phyloP scores from a whole-genome alignment of 805 yeast genomes.

The Hagleromyces aurorensis region DNA sequence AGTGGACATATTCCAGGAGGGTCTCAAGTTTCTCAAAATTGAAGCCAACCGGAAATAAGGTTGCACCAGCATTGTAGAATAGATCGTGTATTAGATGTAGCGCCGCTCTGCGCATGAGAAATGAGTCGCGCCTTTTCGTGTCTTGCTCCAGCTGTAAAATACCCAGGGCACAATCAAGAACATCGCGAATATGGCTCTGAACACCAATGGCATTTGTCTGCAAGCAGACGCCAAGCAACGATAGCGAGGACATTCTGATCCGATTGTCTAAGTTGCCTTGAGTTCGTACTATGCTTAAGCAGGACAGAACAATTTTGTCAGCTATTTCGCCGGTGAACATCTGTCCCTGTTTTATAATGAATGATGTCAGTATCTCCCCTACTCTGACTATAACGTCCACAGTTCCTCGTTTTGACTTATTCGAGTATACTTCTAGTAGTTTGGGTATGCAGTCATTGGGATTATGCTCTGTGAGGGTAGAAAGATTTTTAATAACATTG shows the following conservation, averaged over 20 bases:
- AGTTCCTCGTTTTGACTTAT: slow-evolving; percentile 26
- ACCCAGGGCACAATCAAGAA: slow-evolving; percentile 72
- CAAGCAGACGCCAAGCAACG: slow-evolving; percentile 69
- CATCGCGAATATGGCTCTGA: slow-evolving; percentile 38
- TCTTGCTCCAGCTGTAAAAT: slow-evolving; percentile 50
- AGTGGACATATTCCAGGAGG: slow-evolving; percentile 37
- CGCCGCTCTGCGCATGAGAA: slow-evolving; percentile 64
- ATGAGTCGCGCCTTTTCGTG: slow-evolving; percentile 32
- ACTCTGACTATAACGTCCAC: slow-evolving; percentile 66
- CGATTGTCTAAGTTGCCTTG: slow-evolving; percentile 41
- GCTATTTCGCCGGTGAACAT: slow-evolving; percentile 41
- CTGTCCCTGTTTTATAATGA: slow-evolving; percentile 42
- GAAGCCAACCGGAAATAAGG: slow-evolving; percentile 43
- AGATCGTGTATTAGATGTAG: slow-evolving; percentile 60
- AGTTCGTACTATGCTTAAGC: slow-evolving; percentile 36
- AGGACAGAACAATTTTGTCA: slow-evolving; percentile 35
- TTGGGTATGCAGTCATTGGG: slow-evolving; percentile 32
- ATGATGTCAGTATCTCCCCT: slow-evolving; percentile 73
- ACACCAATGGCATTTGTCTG: slow-evolving; percentile 51
- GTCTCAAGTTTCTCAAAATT: slow-evolving; percentile 34
- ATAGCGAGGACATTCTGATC: slow-evolving; percentile 79
- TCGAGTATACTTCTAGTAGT: slow-evolving; percentile 35
- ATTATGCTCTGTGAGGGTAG: slow-evolving; percentile 44
- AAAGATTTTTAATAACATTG: slow-evolving; percentile 75
- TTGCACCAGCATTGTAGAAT: slow-evolving; percentile 39